phyloP scores from a whole-genome alignment of 1,284 basidiomycete species.

The Ustanciosporium gigantosporum region DNA sequence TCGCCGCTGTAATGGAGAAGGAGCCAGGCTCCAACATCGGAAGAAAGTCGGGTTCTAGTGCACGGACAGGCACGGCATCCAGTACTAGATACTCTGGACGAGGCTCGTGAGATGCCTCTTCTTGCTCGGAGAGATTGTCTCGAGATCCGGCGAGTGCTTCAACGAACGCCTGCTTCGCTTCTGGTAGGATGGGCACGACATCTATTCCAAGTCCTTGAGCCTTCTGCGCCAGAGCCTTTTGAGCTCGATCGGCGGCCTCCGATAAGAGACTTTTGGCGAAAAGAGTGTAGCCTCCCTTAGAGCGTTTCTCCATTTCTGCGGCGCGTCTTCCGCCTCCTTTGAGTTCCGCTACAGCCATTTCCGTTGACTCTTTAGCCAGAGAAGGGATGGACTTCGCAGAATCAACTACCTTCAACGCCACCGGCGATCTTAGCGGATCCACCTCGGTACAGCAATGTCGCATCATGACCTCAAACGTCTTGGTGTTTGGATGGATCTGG shows the following conservation, averaged over 20 bases:
- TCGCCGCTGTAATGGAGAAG: constrained; percentile 26
- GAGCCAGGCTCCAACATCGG: constrained; percentile 40
- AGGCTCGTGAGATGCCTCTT: not conserved
- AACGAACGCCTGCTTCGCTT: not conserved
- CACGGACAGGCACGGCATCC: constrained; percentile 7
- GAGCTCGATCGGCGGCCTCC: constrained; percentile 30
- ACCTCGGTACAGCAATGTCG: constrained; percentile 44
- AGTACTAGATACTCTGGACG: constrained; percentile 9
- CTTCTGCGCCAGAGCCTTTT: constrained; percentile 10
- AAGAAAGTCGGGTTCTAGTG: constrained; percentile 28
- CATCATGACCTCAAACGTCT: constrained; percentile 43
- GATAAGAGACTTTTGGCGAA: constrained; percentile 29
- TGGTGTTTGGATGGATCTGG: constrained; percentile 46
- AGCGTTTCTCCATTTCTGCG: constrained; percentile 23
- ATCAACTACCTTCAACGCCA: constrained; percentile 29
- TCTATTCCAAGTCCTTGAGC: constrained; percentile 24
- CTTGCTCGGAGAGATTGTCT: not conserved
- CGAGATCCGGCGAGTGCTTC: not conserved
- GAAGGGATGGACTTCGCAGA: constrained; percentile 9
- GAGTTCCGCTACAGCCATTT: constrained; percentile 28
- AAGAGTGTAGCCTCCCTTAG: constrained; percentile 14
- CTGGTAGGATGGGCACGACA: not conserved
- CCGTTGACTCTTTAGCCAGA: constrained; percentile 29
- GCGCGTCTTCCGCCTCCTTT: constrained; percentile 27
- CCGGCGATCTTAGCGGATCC: constrained; percentile 41